Evolutionary conservation across 2,329 filamentous ascomycete genomes (phyloP).

Genomic region (Fusarium abutilonis): DNA sequence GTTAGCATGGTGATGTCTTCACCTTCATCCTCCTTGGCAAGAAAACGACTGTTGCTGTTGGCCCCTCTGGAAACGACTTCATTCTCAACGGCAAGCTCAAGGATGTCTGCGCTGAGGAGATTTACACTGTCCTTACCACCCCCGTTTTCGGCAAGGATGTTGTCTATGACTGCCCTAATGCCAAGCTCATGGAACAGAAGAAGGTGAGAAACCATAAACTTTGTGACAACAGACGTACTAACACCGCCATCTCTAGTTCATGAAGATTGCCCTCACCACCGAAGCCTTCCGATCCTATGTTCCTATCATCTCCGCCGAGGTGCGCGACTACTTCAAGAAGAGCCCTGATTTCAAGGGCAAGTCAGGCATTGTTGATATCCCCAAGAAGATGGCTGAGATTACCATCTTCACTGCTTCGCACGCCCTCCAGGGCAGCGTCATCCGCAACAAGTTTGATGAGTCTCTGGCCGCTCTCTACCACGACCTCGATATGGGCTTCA

Average conservation of each 20-base stretch:
- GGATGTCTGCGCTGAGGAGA: slow-evolving; percentile 90
- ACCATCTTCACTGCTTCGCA: slow-evolving; percentile 92
- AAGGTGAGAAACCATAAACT: slow-evolving; percentile 66
- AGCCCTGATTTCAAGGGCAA: slow-evolving; percentile 73
- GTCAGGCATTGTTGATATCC: slow-evolving; percentile 75
- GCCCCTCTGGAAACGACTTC: slow-evolving; percentile 86
- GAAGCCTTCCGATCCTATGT: slow-evolving; percentile 81
- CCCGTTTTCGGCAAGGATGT: slow-evolving; percentile 84
- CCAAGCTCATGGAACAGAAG: slow-evolving; percentile 96
- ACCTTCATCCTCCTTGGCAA: slow-evolving; percentile 89
- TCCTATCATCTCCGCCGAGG: slow-evolving; percentile 79
- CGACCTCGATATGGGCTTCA: slow-evolving; percentile 90
- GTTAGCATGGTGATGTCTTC: slow-evolving; percentile 85
- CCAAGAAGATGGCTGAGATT: slow-evolving; percentile 81
- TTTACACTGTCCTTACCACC: slow-evolving; percentile 80
- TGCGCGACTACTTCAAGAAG: slow-evolving; percentile 76
- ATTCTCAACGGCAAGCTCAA: slow-evolving; percentile 91
- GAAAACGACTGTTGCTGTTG: slow-evolving; percentile 87
- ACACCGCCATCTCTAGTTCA: slow-evolving; percentile 64
- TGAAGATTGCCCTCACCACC: slow-evolving; percentile 82
- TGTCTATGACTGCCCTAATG: slow-evolving; percentile 89
- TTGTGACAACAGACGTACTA: slow-evolving; percentile 14
- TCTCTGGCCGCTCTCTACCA: slow-evolving; percentile 85
- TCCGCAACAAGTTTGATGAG: slow-evolving; percentile 82
- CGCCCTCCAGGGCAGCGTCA: slow-evolving; percentile 84